Evolutionary conservation across 2,329 filamentous ascomycete species (phyloP).

Genomic region (Penicillium sp.): DNA sequence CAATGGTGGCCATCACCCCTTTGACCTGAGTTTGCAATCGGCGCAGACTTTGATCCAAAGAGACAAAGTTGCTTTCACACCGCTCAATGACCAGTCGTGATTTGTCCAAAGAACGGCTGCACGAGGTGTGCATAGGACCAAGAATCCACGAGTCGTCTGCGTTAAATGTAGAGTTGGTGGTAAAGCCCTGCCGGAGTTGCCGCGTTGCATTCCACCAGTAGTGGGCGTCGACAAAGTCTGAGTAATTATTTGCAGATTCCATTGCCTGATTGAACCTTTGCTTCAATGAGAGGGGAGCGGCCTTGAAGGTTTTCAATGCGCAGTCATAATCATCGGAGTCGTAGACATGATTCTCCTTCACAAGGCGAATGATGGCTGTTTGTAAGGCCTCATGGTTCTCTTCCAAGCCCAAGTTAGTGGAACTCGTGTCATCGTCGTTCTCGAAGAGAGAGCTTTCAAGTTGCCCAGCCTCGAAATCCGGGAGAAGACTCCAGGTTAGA

Average conservation of each 20-base stretch:
- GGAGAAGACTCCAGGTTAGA: constrained; percentile 60
- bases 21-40: constrained; percentile 69
- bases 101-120: constrained; percentile 29
- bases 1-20: constrained; percentile 65
- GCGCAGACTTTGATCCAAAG: constrained; percentile 75
- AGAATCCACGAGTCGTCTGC: constrained; percentile 64
- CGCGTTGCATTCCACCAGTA: constrained; percentile 78
- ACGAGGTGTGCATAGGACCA: constrained; percentile 64
- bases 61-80: constrained; percentile 54
- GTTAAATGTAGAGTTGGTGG: constrained; percentile 46
- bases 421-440: constrained; percentile 41
- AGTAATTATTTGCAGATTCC: constrained; percentile 67
- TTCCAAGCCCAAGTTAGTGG: constrained; percentile 53
- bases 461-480: constrained; percentile 50
- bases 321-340: constrained; percentile 43
- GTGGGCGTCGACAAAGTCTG: constrained; percentile 77
- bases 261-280: constrained; percentile 59
- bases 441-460: constrained; percentile 56
- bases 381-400: constrained; percentile 77
- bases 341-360: constrained; percentile 76
- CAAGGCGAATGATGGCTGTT: constrained; percentile 71
- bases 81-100: constrained; percentile 32
- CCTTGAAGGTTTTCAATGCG: constrained; percentile 3
- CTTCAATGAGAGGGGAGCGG: constrained; percentile 25
- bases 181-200: constrained; percentile 58